phyloP scores from a whole-genome alignment of 257 asterid genomes.

The Solanum gandarillasii region DNA sequence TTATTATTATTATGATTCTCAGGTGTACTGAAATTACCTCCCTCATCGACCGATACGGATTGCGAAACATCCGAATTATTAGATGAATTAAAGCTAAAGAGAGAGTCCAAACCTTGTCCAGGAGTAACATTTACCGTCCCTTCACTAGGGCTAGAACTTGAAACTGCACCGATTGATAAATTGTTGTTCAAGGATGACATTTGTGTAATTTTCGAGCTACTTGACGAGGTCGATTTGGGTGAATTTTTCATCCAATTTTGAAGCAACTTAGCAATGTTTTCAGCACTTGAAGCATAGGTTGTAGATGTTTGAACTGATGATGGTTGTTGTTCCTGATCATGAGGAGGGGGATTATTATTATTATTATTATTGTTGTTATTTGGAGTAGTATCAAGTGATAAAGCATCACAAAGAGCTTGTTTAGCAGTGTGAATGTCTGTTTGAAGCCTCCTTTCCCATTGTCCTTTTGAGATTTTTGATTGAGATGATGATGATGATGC shows the following conservation, averaged over 20 bases:
- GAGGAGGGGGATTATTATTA: not conserved
- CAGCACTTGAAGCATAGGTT: slow-evolving; percentile 62
- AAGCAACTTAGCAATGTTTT: slow-evolving; percentile 69
- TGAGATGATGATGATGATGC: slow-evolving; percentile 12
- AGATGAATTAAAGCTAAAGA: slow-evolving; percentile 34
- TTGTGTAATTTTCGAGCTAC: slow-evolving; percentile 16
- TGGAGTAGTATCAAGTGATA: slow-evolving; percentile 32
- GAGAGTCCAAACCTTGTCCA: slow-evolving; percentile 13
- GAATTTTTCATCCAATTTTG: slow-evolving; percentile 57
- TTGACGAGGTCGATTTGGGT: slow-evolving; percentile 9
- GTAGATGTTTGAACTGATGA: slow-evolving; percentile 7
- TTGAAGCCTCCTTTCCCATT: slow-evolving; percentile 91
- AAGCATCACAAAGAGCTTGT: slow-evolving; percentile 73
- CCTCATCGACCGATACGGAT: slow-evolving; percentile 13
- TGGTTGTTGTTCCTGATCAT: not conserved
- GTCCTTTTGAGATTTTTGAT: slow-evolving; percentile 45
- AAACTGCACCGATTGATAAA: slow-evolving; percentile 11
- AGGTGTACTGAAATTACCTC: slow-evolving; percentile 2
- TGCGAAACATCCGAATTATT: slow-evolving; percentile 27
- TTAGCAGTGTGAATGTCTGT: slow-evolving; percentile 82
- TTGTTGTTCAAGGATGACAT: slow-evolving; percentile 14
- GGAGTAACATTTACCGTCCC: slow-evolving; percentile 25
- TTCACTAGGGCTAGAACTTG: slow-evolving; percentile 51
- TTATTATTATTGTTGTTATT: not conserved
- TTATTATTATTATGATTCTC: not conserved